Evolutionary conservation across 495 filamentous ascomycete genomes (phyloP).

Genomic region (Daldinia grandis): DNA sequence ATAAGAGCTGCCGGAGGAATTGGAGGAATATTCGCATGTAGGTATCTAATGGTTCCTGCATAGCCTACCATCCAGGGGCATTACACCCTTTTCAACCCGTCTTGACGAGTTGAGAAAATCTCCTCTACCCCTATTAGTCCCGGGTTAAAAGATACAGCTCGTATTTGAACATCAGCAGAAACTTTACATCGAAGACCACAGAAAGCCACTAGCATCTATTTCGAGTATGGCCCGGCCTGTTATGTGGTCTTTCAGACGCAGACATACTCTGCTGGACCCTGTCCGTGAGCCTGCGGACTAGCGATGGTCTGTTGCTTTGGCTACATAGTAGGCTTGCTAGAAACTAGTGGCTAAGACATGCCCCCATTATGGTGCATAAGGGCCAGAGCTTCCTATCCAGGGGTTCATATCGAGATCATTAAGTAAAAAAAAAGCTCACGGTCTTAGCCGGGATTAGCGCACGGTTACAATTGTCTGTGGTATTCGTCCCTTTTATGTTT

Average conservation of each 20-base stretch:
- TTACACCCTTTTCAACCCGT: constrained; percentile 19
- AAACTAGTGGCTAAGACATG: constrained; percentile 1
- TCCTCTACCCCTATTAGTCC: constrained; percentile 22
- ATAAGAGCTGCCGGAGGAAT: constrained; percentile 32
- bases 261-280: constrained; percentile 26
- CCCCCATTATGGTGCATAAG: constrained; percentile 3
- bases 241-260: constrained; percentile 29
- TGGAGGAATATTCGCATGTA: constrained; percentile 36
- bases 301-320: constrained; percentile 8
- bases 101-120: constrained; percentile 18
- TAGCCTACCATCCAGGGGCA: constrained; percentile 32
- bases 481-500: constrained; percentile 2
- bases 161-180: constrained; percentile 39
- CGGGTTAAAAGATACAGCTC: constrained; percentile 34
- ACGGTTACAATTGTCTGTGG: constrained; percentile 42
- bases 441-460: constrained; percentile 37
- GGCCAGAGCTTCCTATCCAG: constrained; percentile 33
- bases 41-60: constrained; percentile 31
- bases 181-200: constrained; percentile 23
- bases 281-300: constrained; percentile 4
- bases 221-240: constrained; percentile 26
- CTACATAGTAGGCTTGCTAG: constrained; percentile 2
- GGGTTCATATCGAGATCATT: constrained; percentile 33
- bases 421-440: constrained; percentile 21
- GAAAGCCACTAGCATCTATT: constrained; percentile 20